Conservation (phyloP, 2,329 filamentous ascomycete genomes). For the Penicillium janthinellum region DNA sequence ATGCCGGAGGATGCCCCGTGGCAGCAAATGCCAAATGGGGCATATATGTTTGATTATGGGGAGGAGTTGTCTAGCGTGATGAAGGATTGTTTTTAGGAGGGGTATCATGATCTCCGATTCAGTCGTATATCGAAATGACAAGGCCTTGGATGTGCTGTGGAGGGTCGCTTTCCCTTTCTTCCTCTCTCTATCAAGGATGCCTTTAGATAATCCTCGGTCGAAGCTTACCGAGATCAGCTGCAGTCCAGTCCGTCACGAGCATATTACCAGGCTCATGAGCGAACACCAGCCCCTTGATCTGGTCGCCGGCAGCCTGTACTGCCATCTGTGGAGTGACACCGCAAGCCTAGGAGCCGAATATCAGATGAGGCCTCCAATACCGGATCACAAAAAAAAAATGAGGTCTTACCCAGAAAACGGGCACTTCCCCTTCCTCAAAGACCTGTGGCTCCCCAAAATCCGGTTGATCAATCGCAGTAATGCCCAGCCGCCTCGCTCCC, state of each 20-base stretch:
- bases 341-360: slow-evolving; percentile 64
- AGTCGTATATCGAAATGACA: neutral
- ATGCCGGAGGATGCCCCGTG: slow-evolving; percentile 22
- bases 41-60: slow-evolving; percentile 53
- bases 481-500: slow-evolving; percentile 54
- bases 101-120: neutral
- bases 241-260: slow-evolving; percentile 58
- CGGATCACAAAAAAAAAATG: too few species aligned
- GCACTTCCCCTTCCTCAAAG: slow-evolving; percentile 41
- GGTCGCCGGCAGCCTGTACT: slow-evolving; percentile 54
- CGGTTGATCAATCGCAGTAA: slow-evolving; percentile 54
- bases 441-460: slow-evolving; percentile 60
- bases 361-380: slow-evolving; percentile 36
- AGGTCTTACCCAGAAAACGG: slow-evolving; percentile 34
- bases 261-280: slow-evolving; percentile 65
- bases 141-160: neutral
- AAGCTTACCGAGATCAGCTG: slow-evolving; percentile 41
- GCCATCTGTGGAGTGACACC: slow-evolving; percentile 68
- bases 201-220: slow-evolving; percentile 9
- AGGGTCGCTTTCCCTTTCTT: neutral
- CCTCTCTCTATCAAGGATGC: neutral
- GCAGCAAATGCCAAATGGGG: slow-evolving; percentile 35
- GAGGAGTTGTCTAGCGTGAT: slow-evolving; percentile 62
- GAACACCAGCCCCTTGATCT: slow-evolving; percentile 59
- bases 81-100: slow-evolving; percentile 47